Evolutionary conservation across 768 basidiomycete species (phyloP), one percentile per base, ranked within the genome.

Genomic region (Cantharellus anzutake): DNA sequence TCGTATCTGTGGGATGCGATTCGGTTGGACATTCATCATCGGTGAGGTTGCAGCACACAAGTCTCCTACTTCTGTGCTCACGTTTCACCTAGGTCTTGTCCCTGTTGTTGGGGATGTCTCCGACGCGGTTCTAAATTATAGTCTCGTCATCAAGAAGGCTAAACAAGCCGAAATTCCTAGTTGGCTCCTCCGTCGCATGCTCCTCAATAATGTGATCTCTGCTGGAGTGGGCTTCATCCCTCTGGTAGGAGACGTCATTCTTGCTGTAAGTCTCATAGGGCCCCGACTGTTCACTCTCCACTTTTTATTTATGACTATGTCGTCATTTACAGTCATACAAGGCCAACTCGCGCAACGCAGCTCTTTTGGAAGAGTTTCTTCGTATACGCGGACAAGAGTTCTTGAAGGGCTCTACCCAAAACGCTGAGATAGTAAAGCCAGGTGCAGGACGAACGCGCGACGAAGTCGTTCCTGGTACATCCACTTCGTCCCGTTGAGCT

Each of bases 321-420:
- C 44, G 29, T 48, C 11, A 48, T 48, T 48, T 11, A 11, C 29
- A 48, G 44, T 70, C 78, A 2, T 94, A 74, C 75, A 93, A 91
- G 68, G 81, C 90, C 20, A 97, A 97, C 70, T 85, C 82, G 14
- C 76, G 93, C 62, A 96, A 97, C 66, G 92, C 89, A 5, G 78
- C 78, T 3, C 72, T 96, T 55, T 74, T 97, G 53, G 89, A 93
- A 67, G 88, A 91, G 68, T 91, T 79, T 69, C 71, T 96, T 59
- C 76, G 83, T 41, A 74, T 87, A 39, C 76, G 92, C 51, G 89
- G 86, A 0, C 81, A 84, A 60, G 82, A 86, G 66, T 80, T 75
- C 66, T 67, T 89, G 56, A 80, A 76, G 60, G 59, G 64, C 56
- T 20, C 61, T 38, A 48, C 60, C 48, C 78, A 66, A 37, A 34